phyloP scores from a whole-genome alignment of 768 basidiomycete species.

The Mycena vitilis region DNA sequence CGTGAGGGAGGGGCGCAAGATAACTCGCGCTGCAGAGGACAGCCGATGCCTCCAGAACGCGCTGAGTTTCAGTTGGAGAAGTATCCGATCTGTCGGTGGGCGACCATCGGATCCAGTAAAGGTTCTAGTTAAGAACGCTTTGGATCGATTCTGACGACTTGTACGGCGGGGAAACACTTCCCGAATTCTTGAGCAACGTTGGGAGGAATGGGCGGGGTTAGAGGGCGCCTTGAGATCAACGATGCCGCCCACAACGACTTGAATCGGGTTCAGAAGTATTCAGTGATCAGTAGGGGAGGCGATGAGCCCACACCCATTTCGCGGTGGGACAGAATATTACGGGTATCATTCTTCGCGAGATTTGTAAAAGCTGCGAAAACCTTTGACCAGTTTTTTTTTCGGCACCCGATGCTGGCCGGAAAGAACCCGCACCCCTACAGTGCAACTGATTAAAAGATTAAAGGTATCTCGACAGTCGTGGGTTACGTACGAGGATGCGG shows the following conservation, averaged over 20 bases:
- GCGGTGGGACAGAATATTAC: background rate
- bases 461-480: constrained; percentile 1
- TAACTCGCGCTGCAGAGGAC: background rate
- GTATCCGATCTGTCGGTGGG: constrained; percentile 12
- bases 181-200: background rate
- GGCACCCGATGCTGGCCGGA: constrained; percentile 3
- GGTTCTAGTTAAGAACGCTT: background rate
- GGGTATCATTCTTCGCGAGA: background rate
- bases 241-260: background rate
- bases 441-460: constrained; percentile 1
- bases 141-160: constrained; percentile 1
- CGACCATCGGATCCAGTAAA: background rate
- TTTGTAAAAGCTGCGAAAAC: background rate
- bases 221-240: background rate
- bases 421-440: background rate
- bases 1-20: background rate
- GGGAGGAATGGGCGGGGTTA: constrained; percentile 2
- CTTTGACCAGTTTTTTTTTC: background rate
- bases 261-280: background rate
- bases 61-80: background rate
- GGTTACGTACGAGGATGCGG: constrained; percentile 18
- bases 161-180: constrained; percentile 1
- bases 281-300: background rate
- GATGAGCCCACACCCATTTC: background rate
- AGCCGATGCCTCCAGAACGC: background rate